A percentile compares a stretch with the other conserved stretches of the same genome.
These are phyloP conservation scores for Euphrasia confusa DNA, from an alignment of 257 asterid species.

Conservation along the genomic window DNA sequence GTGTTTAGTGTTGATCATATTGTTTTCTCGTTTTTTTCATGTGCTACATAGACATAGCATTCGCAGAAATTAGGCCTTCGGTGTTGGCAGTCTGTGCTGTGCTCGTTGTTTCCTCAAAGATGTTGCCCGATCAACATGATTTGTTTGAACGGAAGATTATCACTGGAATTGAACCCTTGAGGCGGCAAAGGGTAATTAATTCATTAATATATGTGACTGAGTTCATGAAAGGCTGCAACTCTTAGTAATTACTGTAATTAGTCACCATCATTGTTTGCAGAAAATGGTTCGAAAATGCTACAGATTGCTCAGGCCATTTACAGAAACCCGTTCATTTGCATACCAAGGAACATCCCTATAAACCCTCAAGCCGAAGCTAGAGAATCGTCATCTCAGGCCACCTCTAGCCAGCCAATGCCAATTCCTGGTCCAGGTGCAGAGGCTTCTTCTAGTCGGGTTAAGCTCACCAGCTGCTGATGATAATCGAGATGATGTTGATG, in stretches of 20 bases:
- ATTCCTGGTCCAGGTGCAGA: neutral
- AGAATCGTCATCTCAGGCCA: no score
- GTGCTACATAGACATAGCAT: slow-evolving; percentile 3
- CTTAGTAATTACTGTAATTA: no score
- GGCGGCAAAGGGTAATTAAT: neutral
- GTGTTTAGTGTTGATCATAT: no score
- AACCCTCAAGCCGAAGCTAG: neutral
- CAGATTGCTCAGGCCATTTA: neutral
- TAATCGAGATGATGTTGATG: no score
- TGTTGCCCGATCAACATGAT: neutral
- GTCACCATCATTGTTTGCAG: neutral
- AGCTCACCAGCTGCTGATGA: neutral
- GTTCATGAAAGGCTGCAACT: neutral
- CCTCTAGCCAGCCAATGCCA: no score
- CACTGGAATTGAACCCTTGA: neutral
- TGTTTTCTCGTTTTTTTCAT: neutral
- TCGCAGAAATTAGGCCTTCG: slow-evolving; percentile 8
- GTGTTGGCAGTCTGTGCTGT: slow-evolving; percentile 2
- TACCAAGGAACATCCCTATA: neutral
- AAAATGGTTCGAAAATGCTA: neutral
- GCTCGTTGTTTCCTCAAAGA: neutral
- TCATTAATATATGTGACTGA: neutral
- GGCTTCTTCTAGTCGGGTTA: neutral
- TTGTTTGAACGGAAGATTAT: neutral
- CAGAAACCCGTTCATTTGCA: neutral